These are phyloP conservation scores for Eucalyptus fibrosa DNA, from an alignment of 345 rosid genomes.

Conservation along the genomic window DNA sequence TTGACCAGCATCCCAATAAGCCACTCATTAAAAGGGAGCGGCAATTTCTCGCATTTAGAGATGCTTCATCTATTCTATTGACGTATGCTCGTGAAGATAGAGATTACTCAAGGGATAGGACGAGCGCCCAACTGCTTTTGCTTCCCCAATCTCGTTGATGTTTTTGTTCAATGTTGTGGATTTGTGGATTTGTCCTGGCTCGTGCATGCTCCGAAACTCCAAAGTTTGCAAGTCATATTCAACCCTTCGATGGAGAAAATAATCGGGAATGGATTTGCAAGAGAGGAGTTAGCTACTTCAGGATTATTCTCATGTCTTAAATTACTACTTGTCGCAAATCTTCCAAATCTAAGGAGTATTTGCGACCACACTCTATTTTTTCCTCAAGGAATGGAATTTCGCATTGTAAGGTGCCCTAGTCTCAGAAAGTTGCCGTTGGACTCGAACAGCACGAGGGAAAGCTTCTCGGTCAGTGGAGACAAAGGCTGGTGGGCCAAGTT, in stretches of 20 bases:
- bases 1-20: neutral
- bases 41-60: neutral
- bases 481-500: accelerated
- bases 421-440: neutral
- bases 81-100: too few species aligned
- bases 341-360: neutral
- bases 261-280: too few species aligned
- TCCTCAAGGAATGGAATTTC: accelerated
- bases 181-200: too few species aligned
- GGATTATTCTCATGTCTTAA: too few species aligned
- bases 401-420: neutral
- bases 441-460: neutral
- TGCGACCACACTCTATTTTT: neutral
- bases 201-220: too few species aligned
- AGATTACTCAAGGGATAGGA: too few species aligned
- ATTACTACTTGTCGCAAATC: accelerated
- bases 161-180: accelerated
- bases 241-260: too few species aligned
- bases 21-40: neutral
- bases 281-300: too few species aligned
- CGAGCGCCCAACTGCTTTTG: accelerated
- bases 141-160: too few species aligned
- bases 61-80: accelerated
- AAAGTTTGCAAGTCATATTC: accelerated
- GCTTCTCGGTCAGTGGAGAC: accelerated